Evolutionary conservation across 2,329 filamentous ascomycete species (phyloP).

Genomic region (Ramularia collo-cygni): DNA sequence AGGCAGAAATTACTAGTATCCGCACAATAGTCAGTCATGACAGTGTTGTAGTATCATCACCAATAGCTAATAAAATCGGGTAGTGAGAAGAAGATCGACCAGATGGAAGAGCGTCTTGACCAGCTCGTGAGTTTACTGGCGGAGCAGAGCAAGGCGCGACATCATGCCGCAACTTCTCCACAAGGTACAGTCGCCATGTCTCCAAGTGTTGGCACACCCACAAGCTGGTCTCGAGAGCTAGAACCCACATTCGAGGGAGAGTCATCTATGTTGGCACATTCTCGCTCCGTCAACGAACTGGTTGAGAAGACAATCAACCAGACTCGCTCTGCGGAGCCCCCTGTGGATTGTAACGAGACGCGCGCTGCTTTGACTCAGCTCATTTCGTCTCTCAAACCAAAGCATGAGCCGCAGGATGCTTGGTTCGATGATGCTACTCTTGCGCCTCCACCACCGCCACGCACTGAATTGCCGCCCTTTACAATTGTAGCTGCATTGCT

Average conservation of each 20-base stretch:
- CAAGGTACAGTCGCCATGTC: neutral
- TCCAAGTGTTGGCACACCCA: neutral
- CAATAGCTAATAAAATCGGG: too few species aligned
- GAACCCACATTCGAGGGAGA: neutral
- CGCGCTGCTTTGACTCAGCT: neutral
- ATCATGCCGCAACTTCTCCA: neutral
- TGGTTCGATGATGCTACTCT: neutral
- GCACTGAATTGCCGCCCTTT: neutral
- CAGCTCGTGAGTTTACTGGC: neutral
- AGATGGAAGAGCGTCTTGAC: neutral
- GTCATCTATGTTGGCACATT: neutral
- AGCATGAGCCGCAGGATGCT: neutral
- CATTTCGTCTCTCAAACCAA: neutral
- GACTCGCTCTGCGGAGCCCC: neutral
- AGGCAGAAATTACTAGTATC: neutral
- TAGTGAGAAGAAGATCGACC: constrained; percentile 1
- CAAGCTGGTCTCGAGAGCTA: neutral
- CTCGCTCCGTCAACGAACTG: neutral
- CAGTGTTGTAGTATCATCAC: too few species aligned
- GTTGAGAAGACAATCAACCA: neutral
- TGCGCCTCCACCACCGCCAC: neutral
- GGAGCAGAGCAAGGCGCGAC: too few species aligned
- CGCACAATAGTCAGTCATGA: too few species aligned
- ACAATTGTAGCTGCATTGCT: neutral
- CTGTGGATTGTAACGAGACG: neutral